Conservation (phyloP, 768 basidiomycete genomes). For the Omphalotus guepiniiformis region DNA sequence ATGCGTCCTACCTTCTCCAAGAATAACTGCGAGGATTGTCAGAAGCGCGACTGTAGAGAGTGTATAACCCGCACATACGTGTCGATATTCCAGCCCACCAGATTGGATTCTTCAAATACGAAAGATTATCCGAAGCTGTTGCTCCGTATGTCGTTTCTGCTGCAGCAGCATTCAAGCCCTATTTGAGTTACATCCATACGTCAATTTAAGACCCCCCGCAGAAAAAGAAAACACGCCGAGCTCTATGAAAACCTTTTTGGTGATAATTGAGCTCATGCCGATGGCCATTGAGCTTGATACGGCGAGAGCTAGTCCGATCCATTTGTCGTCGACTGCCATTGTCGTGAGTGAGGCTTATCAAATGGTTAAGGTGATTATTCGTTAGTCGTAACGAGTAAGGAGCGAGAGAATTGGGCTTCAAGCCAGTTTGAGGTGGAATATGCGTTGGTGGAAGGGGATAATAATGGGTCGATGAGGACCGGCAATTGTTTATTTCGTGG, state of each 20-base stretch:
- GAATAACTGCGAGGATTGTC: constrained; percentile 56
- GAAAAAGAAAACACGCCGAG: too few species aligned
- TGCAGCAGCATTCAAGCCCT: constrained; percentile 91
- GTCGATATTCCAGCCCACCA: constrained; percentile 98
- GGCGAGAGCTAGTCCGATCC: constrained; percentile 89
- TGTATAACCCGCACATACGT: constrained; percentile 57
- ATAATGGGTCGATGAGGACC: too few species aligned
- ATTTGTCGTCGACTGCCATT: constrained; percentile 86
- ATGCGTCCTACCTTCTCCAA: constrained; percentile 75
- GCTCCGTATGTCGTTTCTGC: constrained; percentile 41
- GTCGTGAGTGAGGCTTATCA: neutral
- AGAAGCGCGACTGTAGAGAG: neutral
- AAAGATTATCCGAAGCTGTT: constrained; percentile 73
- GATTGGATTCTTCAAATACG: constrained; percentile 86
- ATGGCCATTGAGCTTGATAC: constrained; percentile 82
- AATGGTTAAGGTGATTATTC: too few species aligned
- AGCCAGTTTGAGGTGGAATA: constrained; percentile 5
- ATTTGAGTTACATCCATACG: constrained; percentile 3
- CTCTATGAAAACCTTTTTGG: constrained; percentile 77
- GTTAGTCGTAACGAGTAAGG: neutral
- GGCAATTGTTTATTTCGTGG: too few species aligned
- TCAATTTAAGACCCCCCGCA: neutral
- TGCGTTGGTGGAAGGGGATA: too few species aligned
- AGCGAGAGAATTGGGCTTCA: constrained; percentile 1
- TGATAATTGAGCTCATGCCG: constrained; percentile 96